Conservation (phyloP, 2,329 filamentous ascomycete genomes). For the Aspergillus transmontanensis region DNA sequence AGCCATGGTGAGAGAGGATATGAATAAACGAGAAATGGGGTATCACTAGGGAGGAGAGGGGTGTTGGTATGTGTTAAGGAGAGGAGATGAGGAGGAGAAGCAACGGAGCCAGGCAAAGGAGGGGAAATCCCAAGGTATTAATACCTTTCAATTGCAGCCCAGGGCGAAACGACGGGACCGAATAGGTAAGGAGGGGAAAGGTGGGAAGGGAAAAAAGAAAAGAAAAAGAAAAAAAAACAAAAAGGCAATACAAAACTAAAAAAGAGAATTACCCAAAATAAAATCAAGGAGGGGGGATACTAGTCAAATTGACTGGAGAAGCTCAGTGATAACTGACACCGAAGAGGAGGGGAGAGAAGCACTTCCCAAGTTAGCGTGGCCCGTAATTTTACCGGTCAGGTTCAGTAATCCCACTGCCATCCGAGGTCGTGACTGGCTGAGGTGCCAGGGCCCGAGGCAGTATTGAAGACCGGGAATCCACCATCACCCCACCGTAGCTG, state of each 20-base stretch:
- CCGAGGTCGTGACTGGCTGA: neutral
- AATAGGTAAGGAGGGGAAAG: neutral
- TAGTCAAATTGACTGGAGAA: neutral
- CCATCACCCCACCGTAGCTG: neutral
- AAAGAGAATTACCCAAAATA: neutral
- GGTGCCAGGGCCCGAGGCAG: neutral
- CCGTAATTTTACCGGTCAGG: neutral
- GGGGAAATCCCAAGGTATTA: neutral
- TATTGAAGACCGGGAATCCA: neutral
- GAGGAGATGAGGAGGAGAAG: neutral
- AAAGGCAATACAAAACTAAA: neutral
- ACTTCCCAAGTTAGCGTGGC: no score
- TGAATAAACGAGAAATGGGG: neutral
- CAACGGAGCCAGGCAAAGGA: neutral
- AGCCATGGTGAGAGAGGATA: constrained; percentile 20
- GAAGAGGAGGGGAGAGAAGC: no score
- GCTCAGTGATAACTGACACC: neutral
- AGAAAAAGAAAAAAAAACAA: neutral
- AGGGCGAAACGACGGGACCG: neutral
- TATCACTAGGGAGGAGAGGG: constrained; percentile 8
- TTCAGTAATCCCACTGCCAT: neutral
- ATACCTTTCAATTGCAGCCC: neutral
- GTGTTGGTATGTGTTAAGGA: neutral
- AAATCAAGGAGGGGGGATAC: neutral
- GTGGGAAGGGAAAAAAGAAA: neutral